Percentiles rank a stretch among this genome's conserved stretches.
Conservation (phyloP, 2,329 filamentous ascomycete species). For the Fusarium tricinctum region DNA sequence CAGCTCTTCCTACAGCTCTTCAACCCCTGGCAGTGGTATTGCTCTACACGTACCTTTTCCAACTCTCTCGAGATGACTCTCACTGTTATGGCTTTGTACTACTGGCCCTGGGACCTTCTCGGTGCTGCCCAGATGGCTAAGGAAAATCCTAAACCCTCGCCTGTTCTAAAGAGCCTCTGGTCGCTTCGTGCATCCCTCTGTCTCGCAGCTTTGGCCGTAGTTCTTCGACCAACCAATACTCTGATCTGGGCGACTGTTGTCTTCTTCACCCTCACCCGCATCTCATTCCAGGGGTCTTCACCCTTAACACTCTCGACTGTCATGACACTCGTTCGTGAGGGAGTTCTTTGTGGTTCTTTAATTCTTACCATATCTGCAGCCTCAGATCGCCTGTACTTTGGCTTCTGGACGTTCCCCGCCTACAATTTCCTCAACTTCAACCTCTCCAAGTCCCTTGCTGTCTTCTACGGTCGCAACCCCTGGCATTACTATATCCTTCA, state of each 20-base stretch:
- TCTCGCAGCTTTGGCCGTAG: slow-evolving; percentile 83
- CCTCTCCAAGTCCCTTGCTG: slow-evolving; percentile 84
- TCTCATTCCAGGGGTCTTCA: slow-evolving; percentile 55
- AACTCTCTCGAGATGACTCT: slow-evolving; percentile 94
- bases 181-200: slow-evolving; percentile 71
- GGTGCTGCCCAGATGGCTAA: slow-evolving; percentile 57
- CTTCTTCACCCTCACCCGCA: slow-evolving; percentile 60
- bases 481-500: slow-evolving; percentile 95
- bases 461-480: slow-evolving; percentile 92
- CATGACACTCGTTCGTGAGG: slow-evolving; percentile 72
- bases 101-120: slow-evolving; percentile 88
- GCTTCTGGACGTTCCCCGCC: slow-evolving; percentile 88
- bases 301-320: slow-evolving; percentile 61
- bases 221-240: slow-evolving; percentile 90
- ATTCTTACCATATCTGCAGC: slow-evolving; percentile 74
- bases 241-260: slow-evolving; percentile 84
- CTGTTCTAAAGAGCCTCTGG: slow-evolving; percentile 47
- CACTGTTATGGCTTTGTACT: slow-evolving; percentile 81
- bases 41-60: slow-evolving; percentile 91
- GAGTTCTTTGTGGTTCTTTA: slow-evolving; percentile 71
- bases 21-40: slow-evolving; percentile 92
- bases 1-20: slow-evolving; percentile 57
- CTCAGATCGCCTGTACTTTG: slow-evolving; percentile 85
- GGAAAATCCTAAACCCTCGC: slow-evolving; percentile 55
- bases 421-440: slow-evolving; percentile 93